phyloP scores from a whole-genome alignment of 306 rosid species.

The Abrus pulchellus region DNA sequence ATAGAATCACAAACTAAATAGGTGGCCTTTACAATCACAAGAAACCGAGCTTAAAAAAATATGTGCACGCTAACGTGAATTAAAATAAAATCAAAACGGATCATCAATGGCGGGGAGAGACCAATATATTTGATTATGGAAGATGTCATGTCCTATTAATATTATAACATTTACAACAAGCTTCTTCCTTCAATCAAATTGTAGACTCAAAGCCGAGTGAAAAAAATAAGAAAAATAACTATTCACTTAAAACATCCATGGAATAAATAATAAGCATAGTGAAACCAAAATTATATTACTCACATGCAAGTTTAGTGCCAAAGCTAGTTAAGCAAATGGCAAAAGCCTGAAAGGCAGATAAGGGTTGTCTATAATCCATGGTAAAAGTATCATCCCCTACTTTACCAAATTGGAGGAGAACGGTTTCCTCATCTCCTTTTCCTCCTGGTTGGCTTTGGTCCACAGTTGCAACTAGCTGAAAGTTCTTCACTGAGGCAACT shows the following conservation, averaged over 20 bases:
- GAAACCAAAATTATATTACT: constrained; percentile 57
- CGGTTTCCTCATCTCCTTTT: constrained; percentile 92
- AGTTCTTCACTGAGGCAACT: constrained; percentile 93
- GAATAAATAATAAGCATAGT: constrained; percentile 49
- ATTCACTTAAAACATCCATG: constrained; percentile 54
- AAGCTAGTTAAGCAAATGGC: constrained; percentile 98
- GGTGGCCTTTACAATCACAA: neutral
- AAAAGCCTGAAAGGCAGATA: constrained; percentile 97
- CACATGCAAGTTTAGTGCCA: constrained; percentile 98
- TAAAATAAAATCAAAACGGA: neutral
- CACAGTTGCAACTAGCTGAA: constrained; percentile 84
- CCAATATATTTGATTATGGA: constrained; percentile 38
- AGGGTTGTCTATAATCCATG: constrained; percentile 95
- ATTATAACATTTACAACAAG: constrained; percentile 60
- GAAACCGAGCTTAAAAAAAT: neutral
- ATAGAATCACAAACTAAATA: neutral
- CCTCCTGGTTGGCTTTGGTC: constrained; percentile 93
- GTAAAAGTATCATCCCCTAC: constrained; percentile 92
- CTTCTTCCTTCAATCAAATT: constrained; percentile 49
- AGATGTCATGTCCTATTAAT: constrained; percentile 49
- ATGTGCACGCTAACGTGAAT: neutral
- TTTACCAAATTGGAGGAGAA: constrained; percentile 96
- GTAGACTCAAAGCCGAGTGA: constrained; percentile 41
- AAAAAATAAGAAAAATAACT: constrained; percentile 38
- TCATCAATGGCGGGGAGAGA: neutral